Evolutionary conservation across 2,329 filamentous ascomycete species (phyloP).

Genomic region (Periconia digitata): DNA sequence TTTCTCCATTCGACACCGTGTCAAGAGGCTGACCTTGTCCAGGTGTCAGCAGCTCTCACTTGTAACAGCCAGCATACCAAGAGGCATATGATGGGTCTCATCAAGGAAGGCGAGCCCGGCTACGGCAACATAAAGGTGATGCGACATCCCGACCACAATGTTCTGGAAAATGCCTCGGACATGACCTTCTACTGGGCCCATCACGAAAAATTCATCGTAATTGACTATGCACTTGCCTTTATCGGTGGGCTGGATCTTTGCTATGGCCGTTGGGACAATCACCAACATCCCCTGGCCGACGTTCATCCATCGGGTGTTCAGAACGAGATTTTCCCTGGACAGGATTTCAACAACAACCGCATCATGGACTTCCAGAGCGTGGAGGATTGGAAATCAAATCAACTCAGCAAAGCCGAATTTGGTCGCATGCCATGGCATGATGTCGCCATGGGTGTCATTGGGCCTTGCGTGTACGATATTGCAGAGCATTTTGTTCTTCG

Average conservation of each 20-base stretch:
- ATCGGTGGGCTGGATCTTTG: constrained; percentile 94
- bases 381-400: constrained; percentile 88
- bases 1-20: not conserved
- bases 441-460: constrained; percentile 87
- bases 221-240: constrained; percentile 88
- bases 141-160: constrained; percentile 92
- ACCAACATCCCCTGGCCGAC: constrained; percentile 83
- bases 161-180: constrained; percentile 89
- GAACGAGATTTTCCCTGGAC: constrained; percentile 88
- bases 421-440: constrained; percentile 99
- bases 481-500: constrained; percentile 92
- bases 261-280: constrained; percentile 90
- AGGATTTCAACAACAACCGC: constrained; percentile 97
- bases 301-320: constrained; percentile 80
- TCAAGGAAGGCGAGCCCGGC: constrained; percentile 77
- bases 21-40: not conserved
- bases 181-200: constrained; percentile 99
- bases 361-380: constrained; percentile 95
- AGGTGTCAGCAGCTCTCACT: constrained; percentile 60
- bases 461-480: constrained; percentile 88
- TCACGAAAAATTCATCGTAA: constrained; percentile 95
- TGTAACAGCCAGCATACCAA: constrained; percentile 96
- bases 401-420: constrained; percentile 85
- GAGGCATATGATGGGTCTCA: constrained; percentile 77
- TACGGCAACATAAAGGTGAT: constrained; percentile 86